These are phyloP conservation scores for Clarireedia homoeocarpa DNA, from an alignment of 2,329 filamentous ascomycete species.

Conservation along the genomic window DNA sequence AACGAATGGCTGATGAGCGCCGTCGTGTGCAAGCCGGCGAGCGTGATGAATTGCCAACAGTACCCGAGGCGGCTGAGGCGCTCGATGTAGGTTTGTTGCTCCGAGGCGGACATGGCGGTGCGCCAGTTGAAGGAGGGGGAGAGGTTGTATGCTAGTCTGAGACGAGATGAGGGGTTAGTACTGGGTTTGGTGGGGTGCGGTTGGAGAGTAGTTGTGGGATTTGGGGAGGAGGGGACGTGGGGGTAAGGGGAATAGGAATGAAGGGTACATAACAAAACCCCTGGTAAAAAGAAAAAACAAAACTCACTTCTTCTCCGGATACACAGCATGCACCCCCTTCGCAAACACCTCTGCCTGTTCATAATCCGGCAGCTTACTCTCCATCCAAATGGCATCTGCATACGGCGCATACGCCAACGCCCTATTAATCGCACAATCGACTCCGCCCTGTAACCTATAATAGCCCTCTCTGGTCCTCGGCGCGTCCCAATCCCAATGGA, in stretches of 20 bases:
- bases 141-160: constrained; percentile 82
- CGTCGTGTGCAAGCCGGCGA: constrained; percentile 91
- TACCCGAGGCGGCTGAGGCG: constrained; percentile 83
- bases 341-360: constrained; percentile 90
- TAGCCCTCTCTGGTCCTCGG: constrained; percentile 89
- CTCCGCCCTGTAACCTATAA: constrained; percentile 88
- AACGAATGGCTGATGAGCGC: constrained; percentile 89
- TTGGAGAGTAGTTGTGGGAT: no score
- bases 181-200: no score
- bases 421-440: constrained; percentile 82
- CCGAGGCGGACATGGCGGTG: constrained; percentile 79
- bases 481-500: constrained; percentile 94
- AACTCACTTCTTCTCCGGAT: constrained; percentile 75
- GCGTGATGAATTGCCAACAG: constrained; percentile 99
- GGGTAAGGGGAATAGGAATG: no score
- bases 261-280: no score
- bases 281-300: no score
- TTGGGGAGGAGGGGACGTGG: no score
- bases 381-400: constrained; percentile 98
- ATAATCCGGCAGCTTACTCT: constrained; percentile 92
- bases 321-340: constrained; percentile 84
- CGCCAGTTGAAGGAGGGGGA: constrained; percentile 99
- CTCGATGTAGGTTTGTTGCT: constrained; percentile 96
- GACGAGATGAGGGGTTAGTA: no score
- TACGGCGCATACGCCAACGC: constrained; percentile 89